Percentiles rank a stretch among this genome's conserved stretches.
These are phyloP conservation scores for Sphagnum magellanicum DNA, from an alignment of 228 moss, liverwort and hornwort genomes.

Conservation along the genomic window DNA sequence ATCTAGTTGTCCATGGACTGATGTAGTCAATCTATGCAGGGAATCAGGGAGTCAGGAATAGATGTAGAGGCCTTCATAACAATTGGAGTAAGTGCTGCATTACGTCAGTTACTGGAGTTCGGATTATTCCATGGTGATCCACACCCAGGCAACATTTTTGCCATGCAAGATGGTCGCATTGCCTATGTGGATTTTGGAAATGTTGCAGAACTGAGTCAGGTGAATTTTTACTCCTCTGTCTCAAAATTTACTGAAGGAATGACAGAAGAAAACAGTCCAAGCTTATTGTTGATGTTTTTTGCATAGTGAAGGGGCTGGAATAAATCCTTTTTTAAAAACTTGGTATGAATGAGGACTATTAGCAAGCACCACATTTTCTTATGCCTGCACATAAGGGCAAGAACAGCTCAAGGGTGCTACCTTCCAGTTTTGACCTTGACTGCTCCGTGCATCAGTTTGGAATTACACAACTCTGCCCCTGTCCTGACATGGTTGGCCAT, in stretches of 20 bases:
- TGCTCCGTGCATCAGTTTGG: background rate
- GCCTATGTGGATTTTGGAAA: slow-evolving; percentile 99
- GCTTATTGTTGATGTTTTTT: too few species aligned
- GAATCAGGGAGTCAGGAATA: slow-evolving; percentile 77
- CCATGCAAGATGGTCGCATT: slow-evolving; percentile 96
- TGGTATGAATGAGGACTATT: background rate
- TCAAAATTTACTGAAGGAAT: too few species aligned
- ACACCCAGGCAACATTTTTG: slow-evolving; percentile 97
- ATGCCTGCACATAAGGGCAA: too few species aligned
- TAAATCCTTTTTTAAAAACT: too few species aligned
- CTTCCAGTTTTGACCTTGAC: background rate
- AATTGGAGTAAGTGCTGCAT: slow-evolving; percentile 95
- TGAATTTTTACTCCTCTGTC: slow-evolving; percentile 7
- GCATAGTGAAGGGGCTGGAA: background rate
- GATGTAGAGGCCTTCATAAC: slow-evolving; percentile 96
- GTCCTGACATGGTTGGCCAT: too few species aligned
- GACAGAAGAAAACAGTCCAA: too few species aligned
- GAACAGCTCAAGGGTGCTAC: too few species aligned
- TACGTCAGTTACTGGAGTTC: slow-evolving; percentile 91
- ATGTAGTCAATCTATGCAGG: slow-evolving; percentile 36
- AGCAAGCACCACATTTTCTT: too few species aligned
- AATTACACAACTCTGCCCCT: too few species aligned
- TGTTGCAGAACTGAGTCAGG: slow-evolving; percentile 98
- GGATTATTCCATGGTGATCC: slow-evolving; percentile 99
- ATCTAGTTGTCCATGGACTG: background rate